Percentiles rank a stretch among this genome's conserved stretches.
phyloP scores from a whole-genome alignment of 2,329 filamentous ascomycete species.

The Fusarium sp. region DNA sequence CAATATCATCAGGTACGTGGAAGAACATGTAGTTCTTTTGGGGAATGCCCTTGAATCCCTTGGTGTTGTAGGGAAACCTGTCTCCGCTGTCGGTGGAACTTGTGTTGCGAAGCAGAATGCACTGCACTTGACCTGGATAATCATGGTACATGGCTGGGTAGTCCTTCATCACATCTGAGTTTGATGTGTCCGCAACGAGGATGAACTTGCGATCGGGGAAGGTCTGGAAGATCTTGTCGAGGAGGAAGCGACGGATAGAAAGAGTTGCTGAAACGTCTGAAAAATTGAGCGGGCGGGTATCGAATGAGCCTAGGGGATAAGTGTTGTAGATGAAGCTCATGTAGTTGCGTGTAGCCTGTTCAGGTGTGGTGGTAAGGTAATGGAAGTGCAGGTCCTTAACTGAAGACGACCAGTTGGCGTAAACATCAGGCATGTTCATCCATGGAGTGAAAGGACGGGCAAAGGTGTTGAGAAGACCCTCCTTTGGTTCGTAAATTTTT shows the following conservation, averaged over 20 bases:
- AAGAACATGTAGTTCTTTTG: slow-evolving; percentile 85
- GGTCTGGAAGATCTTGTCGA: slow-evolving; percentile 79
- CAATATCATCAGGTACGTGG: slow-evolving; percentile 76
- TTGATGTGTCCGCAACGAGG: slow-evolving; percentile 81
- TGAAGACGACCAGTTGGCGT: slow-evolving; percentile 78
- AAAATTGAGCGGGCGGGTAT: slow-evolving; percentile 84
- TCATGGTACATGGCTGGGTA: slow-evolving; percentile 72
- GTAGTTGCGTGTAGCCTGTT: slow-evolving; percentile 82
- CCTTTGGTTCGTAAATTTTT: slow-evolving; percentile 81
- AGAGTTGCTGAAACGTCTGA: slow-evolving; percentile 80
- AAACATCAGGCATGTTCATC: slow-evolving; percentile 85
- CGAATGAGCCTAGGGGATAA: slow-evolving; percentile 82
- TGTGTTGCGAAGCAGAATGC: slow-evolving; percentile 83
- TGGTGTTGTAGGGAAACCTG: slow-evolving; percentile 81
- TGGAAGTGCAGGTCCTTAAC: slow-evolving; percentile 81
- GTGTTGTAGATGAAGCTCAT: slow-evolving; percentile 85
- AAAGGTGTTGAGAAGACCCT: slow-evolving; percentile 83
- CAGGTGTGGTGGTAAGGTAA: slow-evolving; percentile 84
- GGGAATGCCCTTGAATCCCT: slow-evolving; percentile 75
- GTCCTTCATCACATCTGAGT: slow-evolving; percentile 80
- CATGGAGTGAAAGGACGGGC: slow-evolving; percentile 77
- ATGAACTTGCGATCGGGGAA: slow-evolving; percentile 82
- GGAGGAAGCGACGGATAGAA: slow-evolving; percentile 76
- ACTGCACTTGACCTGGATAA: slow-evolving; percentile 79
- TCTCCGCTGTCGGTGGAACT: slow-evolving; percentile 75